phyloP scores from a whole-genome alignment of 106 monocot genomes.

The Posidonia australis region DNA sequence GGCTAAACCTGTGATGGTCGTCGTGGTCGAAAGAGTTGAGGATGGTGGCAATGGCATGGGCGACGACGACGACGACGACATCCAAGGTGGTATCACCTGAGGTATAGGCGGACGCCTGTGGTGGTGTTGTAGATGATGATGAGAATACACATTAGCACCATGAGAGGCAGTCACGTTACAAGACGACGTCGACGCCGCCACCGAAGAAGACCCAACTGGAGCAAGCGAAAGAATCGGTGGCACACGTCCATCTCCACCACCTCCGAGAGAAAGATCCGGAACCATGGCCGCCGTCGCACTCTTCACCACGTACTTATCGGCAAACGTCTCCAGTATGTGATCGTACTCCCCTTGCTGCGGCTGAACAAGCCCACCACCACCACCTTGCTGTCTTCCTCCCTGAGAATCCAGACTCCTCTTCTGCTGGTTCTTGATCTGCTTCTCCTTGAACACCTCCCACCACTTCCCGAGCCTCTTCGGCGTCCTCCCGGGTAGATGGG shows the following conservation, averaged over 20 bases:
- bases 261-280: neutral
- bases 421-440: conserved; percentile 10
- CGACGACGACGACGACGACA: conserved; percentile 9
- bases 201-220: neutral
- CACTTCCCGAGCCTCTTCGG: conserved; percentile 30
- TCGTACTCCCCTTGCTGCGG: conserved; percentile 9
- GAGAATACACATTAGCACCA: neutral
- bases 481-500: conserved; percentile 20
- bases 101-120: neutral
- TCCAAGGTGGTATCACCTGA: conserved; percentile 12
- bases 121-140: neutral
- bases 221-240: conserved; percentile 9
- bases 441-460: conserved; percentile 28
- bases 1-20: neutral
- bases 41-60: neutral
- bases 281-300: neutral
- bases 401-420: neutral
- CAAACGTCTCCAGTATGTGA: conserved; percentile 15
- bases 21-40: neutral
- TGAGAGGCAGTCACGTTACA: neutral
- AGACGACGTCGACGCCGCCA: neutral
- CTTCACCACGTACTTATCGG: conserved; percentile 11
- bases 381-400: neutral
- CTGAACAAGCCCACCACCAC: neutral
- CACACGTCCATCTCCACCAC: neutral